Evolutionary conservation across 2,329 filamentous ascomycete genomes (phyloP), one percentile per base, ranked within the genome.

Genomic region (Trichothecium sympodiale): DNA sequence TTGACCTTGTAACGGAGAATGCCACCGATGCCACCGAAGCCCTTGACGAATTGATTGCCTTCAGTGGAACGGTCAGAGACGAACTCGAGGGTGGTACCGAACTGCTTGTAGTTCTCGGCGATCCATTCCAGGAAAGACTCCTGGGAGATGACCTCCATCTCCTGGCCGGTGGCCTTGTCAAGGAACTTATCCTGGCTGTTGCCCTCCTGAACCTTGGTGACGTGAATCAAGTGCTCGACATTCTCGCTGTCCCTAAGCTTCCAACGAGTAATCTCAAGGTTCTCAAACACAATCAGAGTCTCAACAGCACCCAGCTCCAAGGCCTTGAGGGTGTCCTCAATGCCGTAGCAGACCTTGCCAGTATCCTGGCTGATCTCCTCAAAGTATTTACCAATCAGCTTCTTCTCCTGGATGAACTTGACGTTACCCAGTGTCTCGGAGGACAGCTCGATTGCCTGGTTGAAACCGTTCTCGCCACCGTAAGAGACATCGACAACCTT

Each of bases 401-500:
- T 98, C 82, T 98, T 98, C 74, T 98, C 91, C 65, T 98, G 91
- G 59, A 98, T 95, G 61, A 98, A 98, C 67, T 98, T 98, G 74
- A 98, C 91, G 57, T 96, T 98, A 63, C 88, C 84, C 33, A 98
- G 75, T 7, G 91, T 98, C 70, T 98, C 93, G 7, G 87, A 77
- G 17, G 91, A 82, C 52, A 98, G 64, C 57, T 98, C 91, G 45
- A 98, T 98, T 41, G 91, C 91, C 67, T 98, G 93, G 69, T 98
- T 98, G 75, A 98, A 98, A 32, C 91, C 91, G 69, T 96, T 96
- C 67, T 98, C 93, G 49, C 91, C 91, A 60, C 91, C 91, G 54
- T 98, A 98, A 12, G 89, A 96, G 31, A 98, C 93, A 59, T 98
- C 91, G 26, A 98, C 93, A 31, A 98, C 84, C 68, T 98, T 98